Evolutionary conservation across 2,329 filamentous ascomycete genomes (phyloP).

Genomic region (Colletotrichum camelliae): DNA sequence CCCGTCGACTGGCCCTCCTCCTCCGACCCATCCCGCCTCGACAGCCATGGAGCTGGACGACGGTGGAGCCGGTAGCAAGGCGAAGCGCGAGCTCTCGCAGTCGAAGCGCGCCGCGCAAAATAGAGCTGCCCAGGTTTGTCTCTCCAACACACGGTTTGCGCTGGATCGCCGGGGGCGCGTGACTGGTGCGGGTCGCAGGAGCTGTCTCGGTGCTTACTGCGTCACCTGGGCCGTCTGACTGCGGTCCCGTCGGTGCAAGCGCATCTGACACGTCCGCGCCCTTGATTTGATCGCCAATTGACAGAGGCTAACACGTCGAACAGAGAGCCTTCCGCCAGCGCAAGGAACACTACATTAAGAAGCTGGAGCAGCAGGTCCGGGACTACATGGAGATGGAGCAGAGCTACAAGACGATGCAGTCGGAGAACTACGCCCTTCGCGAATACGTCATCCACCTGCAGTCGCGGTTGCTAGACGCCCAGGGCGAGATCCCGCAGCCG

Average conservation of each 20-base stretch:
- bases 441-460: slow-evolving; percentile 95
- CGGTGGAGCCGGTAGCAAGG: slow-evolving; percentile 65
- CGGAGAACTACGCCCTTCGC: slow-evolving; percentile 87
- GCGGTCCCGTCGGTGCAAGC: background rate
- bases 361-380: slow-evolving; percentile 91
- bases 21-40: slow-evolving; percentile 31
- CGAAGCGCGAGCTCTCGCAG: slow-evolving; percentile 89
- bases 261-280: background rate
- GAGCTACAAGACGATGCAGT: slow-evolving; percentile 79
- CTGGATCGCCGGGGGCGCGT: background rate
- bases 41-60: slow-evolving; percentile 35
- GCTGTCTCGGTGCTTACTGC: background rate
- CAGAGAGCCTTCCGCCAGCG: slow-evolving; percentile 96
- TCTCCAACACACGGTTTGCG: background rate
- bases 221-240: slow-evolving; percentile 7
- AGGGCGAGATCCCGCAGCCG: slow-evolving; percentile 83
- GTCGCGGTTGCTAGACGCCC: slow-evolving; percentile 80
- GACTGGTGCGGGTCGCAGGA: background rate
- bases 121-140: slow-evolving; percentile 85
- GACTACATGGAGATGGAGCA: slow-evolving; percentile 79
- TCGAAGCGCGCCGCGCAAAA: slow-evolving; percentile 98
- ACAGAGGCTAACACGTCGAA: slow-evolving; percentile 26
- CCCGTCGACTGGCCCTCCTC: slow-evolving; percentile 32
- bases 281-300: background rate
- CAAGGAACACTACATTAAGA: slow-evolving; percentile 98